Evolutionary conservation across 208 protist species (phyloP).

Genomic region (Angomonas deanei): DNA sequence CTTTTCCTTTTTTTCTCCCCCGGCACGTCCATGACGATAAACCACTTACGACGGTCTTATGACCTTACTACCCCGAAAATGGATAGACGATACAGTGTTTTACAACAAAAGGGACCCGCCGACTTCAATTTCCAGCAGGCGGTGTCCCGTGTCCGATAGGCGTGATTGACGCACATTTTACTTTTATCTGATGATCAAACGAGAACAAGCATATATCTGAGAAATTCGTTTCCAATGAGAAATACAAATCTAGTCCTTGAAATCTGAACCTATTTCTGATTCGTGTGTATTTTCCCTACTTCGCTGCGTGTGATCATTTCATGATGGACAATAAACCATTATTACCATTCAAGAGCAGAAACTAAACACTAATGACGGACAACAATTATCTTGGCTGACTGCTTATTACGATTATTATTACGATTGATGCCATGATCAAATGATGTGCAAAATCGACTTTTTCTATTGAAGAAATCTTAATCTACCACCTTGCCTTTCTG

Average conservation of each 20-base stretch:
- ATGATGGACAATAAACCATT: too few species aligned
- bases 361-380: too few species aligned
- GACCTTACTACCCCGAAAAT: not conserved
- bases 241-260: too few species aligned
- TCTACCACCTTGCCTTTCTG: conserved; percentile 7
- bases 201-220: too few species aligned
- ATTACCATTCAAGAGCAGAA: too few species aligned
- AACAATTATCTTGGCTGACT: conserved; percentile 6
- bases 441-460: not conserved
- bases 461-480: not conserved
- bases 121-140: not conserved
- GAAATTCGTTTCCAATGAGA: too few species aligned
- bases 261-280: too few species aligned
- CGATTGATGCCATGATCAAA: not conserved
- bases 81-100: not conserved
- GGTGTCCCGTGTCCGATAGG: not conserved
- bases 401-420: conserved; percentile 7
- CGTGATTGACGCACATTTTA: too few species aligned
- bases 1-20: not conserved
- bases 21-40: not conserved
- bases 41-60: not conserved
- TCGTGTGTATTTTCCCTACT: too few species aligned
- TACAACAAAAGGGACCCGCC: not conserved
- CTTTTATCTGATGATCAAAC: too few species aligned
- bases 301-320: too few species aligned